Conservation (phyloP, 129 eudicot species). For the Artemisia annua region DNA sequence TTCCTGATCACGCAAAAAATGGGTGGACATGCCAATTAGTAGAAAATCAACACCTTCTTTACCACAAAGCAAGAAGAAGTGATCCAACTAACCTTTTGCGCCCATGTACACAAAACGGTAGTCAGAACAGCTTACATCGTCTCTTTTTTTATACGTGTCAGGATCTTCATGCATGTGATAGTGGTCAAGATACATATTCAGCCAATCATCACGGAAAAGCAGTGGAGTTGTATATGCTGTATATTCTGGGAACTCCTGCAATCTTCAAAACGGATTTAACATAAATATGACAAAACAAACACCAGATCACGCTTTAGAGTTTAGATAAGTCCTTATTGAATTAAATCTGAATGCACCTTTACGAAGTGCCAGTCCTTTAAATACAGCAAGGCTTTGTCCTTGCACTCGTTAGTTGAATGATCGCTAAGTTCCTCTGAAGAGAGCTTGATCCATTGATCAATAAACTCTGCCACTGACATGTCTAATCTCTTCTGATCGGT, state of each 20-base stretch:
- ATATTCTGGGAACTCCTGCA: conserved; percentile 95
- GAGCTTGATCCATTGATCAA: conserved; percentile 48
- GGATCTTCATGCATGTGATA: conserved; percentile 66
- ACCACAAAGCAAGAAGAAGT: conserved; percentile 12
- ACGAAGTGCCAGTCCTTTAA: conserved; percentile 98
- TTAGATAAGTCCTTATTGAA: not conserved
- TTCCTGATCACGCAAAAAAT: conserved; percentile 53
- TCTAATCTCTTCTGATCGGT: conserved; percentile 73
- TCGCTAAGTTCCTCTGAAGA: conserved; percentile 19
- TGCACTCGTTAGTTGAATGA: not conserved
- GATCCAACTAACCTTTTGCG: conserved; percentile 67
- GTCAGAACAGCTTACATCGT: conserved; percentile 73
- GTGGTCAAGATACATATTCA: conserved; percentile 81
- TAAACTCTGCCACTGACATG: conserved; percentile 83
- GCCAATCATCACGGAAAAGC: conserved; percentile 82
- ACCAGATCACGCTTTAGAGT: conserved; percentile 4
- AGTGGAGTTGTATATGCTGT: conserved; percentile 68
- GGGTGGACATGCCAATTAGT: not conserved
- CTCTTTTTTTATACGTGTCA: conserved; percentile 39
- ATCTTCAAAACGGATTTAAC: conserved; percentile 19
- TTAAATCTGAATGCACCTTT: conserved; percentile 52
- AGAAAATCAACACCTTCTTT: conserved; percentile 7
- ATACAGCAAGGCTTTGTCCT: conserved; percentile 54
- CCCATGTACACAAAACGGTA: conserved; percentile 99
- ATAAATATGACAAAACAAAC: conserved; percentile 14